Evolutionary conservation across 768 basidiomycete species (phyloP), one percentile per base, ranked within the genome.

Genomic region (Leccinum longicurvipes): DNA sequence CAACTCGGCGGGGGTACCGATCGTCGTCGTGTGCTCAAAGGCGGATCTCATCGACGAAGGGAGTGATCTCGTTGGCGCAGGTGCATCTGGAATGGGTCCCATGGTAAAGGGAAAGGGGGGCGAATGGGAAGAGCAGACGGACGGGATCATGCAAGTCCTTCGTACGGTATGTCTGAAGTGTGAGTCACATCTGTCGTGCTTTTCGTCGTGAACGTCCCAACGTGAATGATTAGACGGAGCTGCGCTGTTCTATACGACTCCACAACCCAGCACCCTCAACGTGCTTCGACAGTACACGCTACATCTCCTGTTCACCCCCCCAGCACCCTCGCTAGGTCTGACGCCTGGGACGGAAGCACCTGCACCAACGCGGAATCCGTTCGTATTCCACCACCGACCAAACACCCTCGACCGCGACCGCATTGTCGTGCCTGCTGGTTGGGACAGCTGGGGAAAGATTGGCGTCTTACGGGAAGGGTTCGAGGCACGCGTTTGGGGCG

Each of bases 381-480:
- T 98, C 73, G 87, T 92, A 0, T 98, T 97, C 72, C 74, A 79
- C 3, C 83, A 91, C 53, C 87, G 89, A 61, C 88, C 97, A 2
- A 98, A 98, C 67, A 88, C 91, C 0, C 77, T 98, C 46, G 97
- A 98, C 68, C 85, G 97, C 29, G 95, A 98, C 65, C 86, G 84
- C 12, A 87, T 98, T 50, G 83, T 97, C 44, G 85, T 98, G 6
- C 97, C 96, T 1, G 83, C 92, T 2, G 97, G 97, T 1, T 99
- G 97, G 97, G 97, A 98, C 67, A 92, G 90, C 61, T 97, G 93
- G 91, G 94, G 95, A 0, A 98, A 98, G 76, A 96, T 98, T 55
- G 77, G 80, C 3, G 88, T 98, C 1, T 74, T 98, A 53, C 76
- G 93, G 54, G 97, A 98, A 39, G 91, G 91, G 1, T 99, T 98